Conservation (phyloP, 2,329 filamentous ascomycete genomes). For the Trichoderma hamatum region DNA sequence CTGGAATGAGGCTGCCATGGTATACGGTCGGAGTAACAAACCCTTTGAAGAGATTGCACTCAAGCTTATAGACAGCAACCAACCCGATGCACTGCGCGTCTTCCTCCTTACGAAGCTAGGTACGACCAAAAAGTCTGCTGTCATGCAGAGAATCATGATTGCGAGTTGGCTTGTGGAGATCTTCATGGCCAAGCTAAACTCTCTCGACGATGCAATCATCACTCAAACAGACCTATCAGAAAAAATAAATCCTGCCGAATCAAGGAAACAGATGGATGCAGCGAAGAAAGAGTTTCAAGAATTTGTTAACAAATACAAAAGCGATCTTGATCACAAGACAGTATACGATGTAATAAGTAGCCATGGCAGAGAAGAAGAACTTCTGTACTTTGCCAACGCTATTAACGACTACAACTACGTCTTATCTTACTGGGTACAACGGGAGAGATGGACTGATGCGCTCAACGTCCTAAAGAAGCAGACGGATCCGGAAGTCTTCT, state of each 20-base stretch:
- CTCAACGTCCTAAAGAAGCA: constrained; percentile 90
- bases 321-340: constrained; percentile 86
- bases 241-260: constrained; percentile 69
- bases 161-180: constrained; percentile 94
- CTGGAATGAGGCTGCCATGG: constrained; percentile 80
- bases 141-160: constrained; percentile 95
- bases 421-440: constrained; percentile 93
- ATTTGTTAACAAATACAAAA: constrained; percentile 82
- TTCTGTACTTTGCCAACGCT: constrained; percentile 86
- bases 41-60: constrained; percentile 95
- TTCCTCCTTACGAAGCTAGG: constrained; percentile 85
- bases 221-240: constrained; percentile 82
- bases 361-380: constrained; percentile 89
- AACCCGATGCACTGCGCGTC: constrained; percentile 86
- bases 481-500: constrained; percentile 89
- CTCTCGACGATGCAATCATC: constrained; percentile 89
- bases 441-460: constrained; percentile 88
- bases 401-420: constrained; percentile 94
- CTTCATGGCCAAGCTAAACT: constrained; percentile 96
- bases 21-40: constrained; percentile 96
- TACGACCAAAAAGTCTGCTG: constrained; percentile 76
- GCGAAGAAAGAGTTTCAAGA: constrained; percentile 83
- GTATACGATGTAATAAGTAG: constrained; percentile 95
- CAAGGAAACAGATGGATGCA: constrained; percentile 68
- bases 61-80: constrained; percentile 83